A percentile compares a stretch with the other conserved stretches of the same genome.
Conservation (phyloP, 495 filamentous ascomycete species). For the Cercophora samala region DNA sequence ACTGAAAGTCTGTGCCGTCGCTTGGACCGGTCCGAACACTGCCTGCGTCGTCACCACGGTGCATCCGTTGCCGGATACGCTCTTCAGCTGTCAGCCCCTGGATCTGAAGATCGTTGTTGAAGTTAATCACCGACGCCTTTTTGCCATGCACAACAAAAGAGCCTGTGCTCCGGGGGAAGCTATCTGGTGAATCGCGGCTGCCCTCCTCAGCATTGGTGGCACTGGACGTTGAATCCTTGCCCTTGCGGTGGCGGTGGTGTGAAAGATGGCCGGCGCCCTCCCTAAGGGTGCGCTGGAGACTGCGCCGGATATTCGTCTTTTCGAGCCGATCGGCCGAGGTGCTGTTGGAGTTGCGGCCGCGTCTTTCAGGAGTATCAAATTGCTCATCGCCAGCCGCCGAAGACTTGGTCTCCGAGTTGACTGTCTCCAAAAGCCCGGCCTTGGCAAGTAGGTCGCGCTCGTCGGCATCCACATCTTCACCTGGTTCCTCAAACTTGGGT, state of each 20-base stretch:
- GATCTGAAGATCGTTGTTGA: slow-evolving; percentile 88
- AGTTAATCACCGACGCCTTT: slow-evolving; percentile 93
- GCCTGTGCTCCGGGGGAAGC: slow-evolving; percentile 70
- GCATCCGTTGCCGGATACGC: slow-evolving; percentile 48
- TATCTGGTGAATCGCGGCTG: slow-evolving; percentile 54
- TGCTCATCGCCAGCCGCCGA: slow-evolving; percentile 25
- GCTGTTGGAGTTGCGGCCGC: slow-evolving; percentile 30
- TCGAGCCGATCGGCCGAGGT: slow-evolving; percentile 43
- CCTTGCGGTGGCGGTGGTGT: slow-evolving; percentile 70
- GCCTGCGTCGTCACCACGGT: slow-evolving; percentile 35
- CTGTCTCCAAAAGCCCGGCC: slow-evolving; percentile 43
- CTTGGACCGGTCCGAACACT: slow-evolving; percentile 18
- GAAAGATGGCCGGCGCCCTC: slow-evolving; percentile 65
- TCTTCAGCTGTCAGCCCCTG: slow-evolving; percentile 78
- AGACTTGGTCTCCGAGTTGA: slow-evolving; percentile 22
- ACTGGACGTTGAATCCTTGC: slow-evolving; percentile 67
- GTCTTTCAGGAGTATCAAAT: slow-evolving; percentile 35
- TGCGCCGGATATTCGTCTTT: slow-evolving; percentile 69
- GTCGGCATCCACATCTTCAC: slow-evolving; percentile 45
- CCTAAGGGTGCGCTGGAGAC: slow-evolving; percentile 89
- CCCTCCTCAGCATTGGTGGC: slow-evolving; percentile 60
- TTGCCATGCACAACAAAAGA: slow-evolving; percentile 97
- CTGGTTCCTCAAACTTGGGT: slow-evolving; percentile 26
- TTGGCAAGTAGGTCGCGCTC: slow-evolving; percentile 52
- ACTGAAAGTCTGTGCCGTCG: slow-evolving; percentile 32